These are phyloP conservation scores for Diaporthe ampelina DNA, from an alignment of 2,329 filamentous ascomycete species.

Conservation along the genomic window DNA sequence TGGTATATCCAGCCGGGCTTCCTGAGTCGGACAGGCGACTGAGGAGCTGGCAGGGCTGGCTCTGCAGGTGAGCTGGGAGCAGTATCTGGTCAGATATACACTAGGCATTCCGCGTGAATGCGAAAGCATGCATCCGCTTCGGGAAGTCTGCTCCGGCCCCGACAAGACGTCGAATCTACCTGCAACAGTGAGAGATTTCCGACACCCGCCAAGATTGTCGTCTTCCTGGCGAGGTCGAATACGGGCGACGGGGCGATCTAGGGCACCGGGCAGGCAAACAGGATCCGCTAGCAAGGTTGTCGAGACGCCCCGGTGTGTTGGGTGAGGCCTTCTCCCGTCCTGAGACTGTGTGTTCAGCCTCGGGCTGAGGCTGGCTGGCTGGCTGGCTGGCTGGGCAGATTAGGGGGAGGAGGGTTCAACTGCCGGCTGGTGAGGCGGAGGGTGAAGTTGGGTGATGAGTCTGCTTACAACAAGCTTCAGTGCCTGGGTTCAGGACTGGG, in stretches of 20 bases:
- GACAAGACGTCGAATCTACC: slow-evolving; percentile 16
- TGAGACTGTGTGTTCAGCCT: neutral
- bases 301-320: neutral
- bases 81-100: neutral
- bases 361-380: neutral
- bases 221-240: neutral
- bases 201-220: slow-evolving; percentile 1
- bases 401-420: slow-evolving; percentile 2
- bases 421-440: slow-evolving; percentile 18
- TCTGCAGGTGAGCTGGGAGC: neutral
- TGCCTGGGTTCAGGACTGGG: neutral
- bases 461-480: slow-evolving; percentile 19
- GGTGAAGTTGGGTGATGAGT: slow-evolving; percentile 5
- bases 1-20: slow-evolving; percentile 12
- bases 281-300: neutral
- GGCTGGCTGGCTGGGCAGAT: neutral
- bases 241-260: neutral
- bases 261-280: slow-evolving; percentile 21
- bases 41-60: neutral
- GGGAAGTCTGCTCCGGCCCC: slow-evolving; percentile 22
- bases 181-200: slow-evolving; percentile 28
- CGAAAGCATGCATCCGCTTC: slow-evolving; percentile 21
- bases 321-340: neutral
- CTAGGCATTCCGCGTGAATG: slow-evolving; percentile 3
- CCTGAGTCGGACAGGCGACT: slow-evolving; percentile 11